Percentiles rank a stretch among this genome's conserved stretches.
phyloP scores from a whole-genome alignment of 2,329 filamentous ascomycete species.

The Fusarium poae region DNA sequence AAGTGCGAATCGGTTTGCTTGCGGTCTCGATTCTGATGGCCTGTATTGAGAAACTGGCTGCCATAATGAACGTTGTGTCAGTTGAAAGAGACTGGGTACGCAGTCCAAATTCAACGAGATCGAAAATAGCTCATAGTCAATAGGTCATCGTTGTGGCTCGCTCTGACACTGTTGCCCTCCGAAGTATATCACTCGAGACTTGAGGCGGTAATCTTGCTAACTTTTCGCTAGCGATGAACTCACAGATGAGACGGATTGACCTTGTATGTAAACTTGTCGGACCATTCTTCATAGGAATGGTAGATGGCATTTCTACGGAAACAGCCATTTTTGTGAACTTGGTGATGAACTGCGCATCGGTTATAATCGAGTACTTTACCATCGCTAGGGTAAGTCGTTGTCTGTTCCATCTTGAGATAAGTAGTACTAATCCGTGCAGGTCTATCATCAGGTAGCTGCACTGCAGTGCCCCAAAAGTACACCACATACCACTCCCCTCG shows the following conservation, averaged over 20 bases:
- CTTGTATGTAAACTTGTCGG: conserved; percentile 70
- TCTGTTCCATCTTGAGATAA: no score
- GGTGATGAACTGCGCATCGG: conserved; percentile 62
- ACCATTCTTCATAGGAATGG: conserved; percentile 66
- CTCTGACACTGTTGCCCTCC: conserved; percentile 31
- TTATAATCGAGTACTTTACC: conserved; percentile 65
- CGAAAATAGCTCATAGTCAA: conserved; percentile 6
- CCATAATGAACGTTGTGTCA: conserved; percentile 74
- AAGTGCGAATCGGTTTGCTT: conserved; percentile 49
- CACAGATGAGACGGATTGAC: conserved; percentile 73
- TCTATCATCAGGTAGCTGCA: conserved; percentile 48
- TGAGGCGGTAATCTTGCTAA: neutral
- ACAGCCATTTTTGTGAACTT: conserved; percentile 64
- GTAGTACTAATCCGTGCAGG: conserved; percentile 26
- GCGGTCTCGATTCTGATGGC: conserved; percentile 64
- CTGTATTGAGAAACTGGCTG: conserved; percentile 76
- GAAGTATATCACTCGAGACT: conserved; percentile 22
- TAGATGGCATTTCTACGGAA: conserved; percentile 63
- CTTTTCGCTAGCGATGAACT: conserved; percentile 60
- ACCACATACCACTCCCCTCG: conserved; percentile 7
- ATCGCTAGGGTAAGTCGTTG: conserved; percentile 53
- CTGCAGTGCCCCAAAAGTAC: conserved; percentile 45
- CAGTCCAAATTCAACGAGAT: neutral
- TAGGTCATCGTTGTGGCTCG: conserved; percentile 51
- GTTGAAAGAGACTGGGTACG: conserved; percentile 78